phyloP scores from a whole-genome alignment of 768 basidiomycete species.

The Pholiota microspora region DNA sequence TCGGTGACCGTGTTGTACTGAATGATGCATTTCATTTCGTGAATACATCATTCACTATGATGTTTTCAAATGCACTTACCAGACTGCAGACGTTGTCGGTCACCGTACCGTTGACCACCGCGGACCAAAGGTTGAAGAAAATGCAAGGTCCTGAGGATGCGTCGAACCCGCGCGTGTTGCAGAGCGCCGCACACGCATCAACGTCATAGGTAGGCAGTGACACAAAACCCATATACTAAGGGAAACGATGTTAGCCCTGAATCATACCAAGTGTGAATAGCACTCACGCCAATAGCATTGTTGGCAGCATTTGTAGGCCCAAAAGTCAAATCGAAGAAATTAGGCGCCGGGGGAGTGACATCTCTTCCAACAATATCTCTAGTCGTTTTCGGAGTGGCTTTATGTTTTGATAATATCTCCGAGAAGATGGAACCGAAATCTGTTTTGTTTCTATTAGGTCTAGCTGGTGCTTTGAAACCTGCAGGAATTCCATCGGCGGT shows the following conservation, averaged over 20 bases:
- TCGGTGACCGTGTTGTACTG: constrained; percentile 7
- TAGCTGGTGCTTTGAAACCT: not conserved
- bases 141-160: constrained; percentile 1
- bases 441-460: not conserved
- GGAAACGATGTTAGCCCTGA: not conserved
- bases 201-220: not conserved
- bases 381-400: not conserved
- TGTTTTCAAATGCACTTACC: not conserved
- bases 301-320: not conserved
- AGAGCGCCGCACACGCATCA: not conserved
- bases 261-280: not conserved
- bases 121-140: constrained; percentile 4
- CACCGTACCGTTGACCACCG: not conserved
- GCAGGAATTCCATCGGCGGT: not conserved
- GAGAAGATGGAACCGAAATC: not conserved
- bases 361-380: not conserved
- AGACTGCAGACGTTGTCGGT: not conserved
- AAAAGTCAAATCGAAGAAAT: not conserved
- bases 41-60: not conserved
- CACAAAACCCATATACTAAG: constrained; percentile 2
- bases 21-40: not conserved
- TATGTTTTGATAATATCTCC: not conserved
- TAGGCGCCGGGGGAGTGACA: not conserved
- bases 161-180: constrained; percentile 1
- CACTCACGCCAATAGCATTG: not conserved